Evolutionary conservation across 495 filamentous ascomycete species (phyloP).

Genomic region (Daldinia decipiens): DNA sequence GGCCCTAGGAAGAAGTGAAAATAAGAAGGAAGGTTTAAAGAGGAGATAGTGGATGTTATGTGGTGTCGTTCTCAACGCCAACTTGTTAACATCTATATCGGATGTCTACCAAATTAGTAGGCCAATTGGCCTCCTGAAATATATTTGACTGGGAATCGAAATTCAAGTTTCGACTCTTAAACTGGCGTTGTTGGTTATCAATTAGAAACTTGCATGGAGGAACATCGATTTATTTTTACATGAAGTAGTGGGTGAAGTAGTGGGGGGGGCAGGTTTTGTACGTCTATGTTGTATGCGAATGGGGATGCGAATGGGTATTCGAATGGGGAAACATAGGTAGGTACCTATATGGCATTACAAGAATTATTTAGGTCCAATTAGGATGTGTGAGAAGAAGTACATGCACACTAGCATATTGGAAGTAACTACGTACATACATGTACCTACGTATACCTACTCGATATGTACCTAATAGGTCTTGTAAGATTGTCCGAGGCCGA

Average conservation of each 20-base stretch:
- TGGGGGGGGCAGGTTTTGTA: constrained; percentile 16
- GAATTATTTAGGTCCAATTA: too few species aligned
- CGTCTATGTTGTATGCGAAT: not conserved
- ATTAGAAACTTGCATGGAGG: constrained; percentile 11
- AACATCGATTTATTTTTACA: constrained; percentile 7
- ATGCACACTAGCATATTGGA: too few species aligned
- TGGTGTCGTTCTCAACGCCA: constrained; percentile 19
- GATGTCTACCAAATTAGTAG: constrained; percentile 17
- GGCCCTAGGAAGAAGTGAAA: not conserved
- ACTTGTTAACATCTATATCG: constrained; percentile 24
- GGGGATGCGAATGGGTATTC: not conserved
- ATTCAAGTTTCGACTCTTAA: constrained; percentile 8
- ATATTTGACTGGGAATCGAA: constrained; percentile 11
- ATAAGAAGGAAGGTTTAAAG: constrained; percentile 4
- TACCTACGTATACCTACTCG: too few species aligned
- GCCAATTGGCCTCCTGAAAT: constrained; percentile 22
- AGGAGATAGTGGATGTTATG: constrained; percentile 5
- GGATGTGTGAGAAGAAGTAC: constrained; percentile 26
- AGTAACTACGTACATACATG: too few species aligned
- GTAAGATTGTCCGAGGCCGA: too few species aligned
- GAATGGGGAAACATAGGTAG: not conserved
- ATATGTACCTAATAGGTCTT: too few species aligned
- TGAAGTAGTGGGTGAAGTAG: constrained; percentile 5
- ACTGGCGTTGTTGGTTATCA: constrained; percentile 21
- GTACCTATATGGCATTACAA: not conserved